A percentile compares a stretch with the other conserved stretches of the same genome.
Evolutionary conservation across 202 grass and related monocot genomes (phyloP).

Genomic region (Cymbopogon flexuosus): DNA sequence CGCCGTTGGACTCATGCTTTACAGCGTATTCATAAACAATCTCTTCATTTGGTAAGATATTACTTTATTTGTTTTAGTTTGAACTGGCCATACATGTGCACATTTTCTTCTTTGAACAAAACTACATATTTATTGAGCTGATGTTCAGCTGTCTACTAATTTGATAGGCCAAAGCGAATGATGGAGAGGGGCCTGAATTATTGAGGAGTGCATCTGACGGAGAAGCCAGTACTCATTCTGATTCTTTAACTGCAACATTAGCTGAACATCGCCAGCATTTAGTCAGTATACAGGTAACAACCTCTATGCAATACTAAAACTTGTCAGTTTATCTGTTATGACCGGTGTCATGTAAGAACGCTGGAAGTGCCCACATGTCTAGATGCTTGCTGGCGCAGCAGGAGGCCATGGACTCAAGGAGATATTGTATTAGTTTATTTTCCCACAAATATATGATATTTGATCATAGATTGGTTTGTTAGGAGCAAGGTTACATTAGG

Average conservation of each 20-base stretch:
- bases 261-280: slow-evolving; percentile 97
- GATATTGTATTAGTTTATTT: neutral
- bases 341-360: neutral
- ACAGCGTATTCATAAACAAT: slow-evolving; percentile 99
- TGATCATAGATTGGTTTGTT: neutral
- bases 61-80: slow-evolving; percentile 5
- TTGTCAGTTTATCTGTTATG: neutral
- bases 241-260: slow-evolving; percentile 81
- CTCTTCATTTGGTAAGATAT: slow-evolving; percentile 89
- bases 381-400: neutral
- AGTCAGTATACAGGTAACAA: slow-evolving; percentile 92
- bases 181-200: slow-evolving; percentile 95
- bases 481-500: neutral
- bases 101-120: slow-evolving; percentile 14
- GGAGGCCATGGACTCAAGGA: neutral
- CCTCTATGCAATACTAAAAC: neutral
- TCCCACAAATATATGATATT: neutral
- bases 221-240: slow-evolving; percentile 74
- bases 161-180: slow-evolving; percentile 88
- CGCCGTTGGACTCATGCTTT: slow-evolving; percentile 99
- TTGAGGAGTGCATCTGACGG: slow-evolving; percentile 64
- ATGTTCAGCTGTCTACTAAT: slow-evolving; percentile 23
- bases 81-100: neutral
- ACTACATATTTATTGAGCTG: slow-evolving; percentile 3
- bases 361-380: neutral